Evolutionary conservation across 768 basidiomycete genomes (phyloP).

Genomic region (Suillus subaureus): DNA sequence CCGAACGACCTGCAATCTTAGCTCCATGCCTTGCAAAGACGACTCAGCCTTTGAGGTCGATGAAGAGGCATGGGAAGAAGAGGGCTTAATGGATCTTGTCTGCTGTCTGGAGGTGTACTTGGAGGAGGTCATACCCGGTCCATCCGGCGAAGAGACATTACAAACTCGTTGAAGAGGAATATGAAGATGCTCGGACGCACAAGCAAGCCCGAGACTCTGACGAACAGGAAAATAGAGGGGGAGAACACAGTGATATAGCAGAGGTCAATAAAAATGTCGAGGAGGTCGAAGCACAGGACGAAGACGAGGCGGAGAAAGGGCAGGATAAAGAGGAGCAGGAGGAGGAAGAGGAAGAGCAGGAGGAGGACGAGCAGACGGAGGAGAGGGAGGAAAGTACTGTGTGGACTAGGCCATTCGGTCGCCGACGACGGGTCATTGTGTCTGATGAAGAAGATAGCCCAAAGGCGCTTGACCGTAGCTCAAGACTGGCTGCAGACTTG

Average conservation of each 20-base stretch:
- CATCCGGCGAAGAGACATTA: neutral
- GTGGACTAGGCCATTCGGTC: neutral
- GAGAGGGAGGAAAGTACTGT: neutral
- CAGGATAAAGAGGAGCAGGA: neutral
- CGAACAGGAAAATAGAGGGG: neutral
- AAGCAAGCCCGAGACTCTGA: neutral
- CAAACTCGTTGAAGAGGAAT: neutral
- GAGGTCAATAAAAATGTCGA: neutral
- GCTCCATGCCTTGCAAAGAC: neutral
- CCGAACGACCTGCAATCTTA: constrained; percentile 5
- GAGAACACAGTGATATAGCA: neutral
- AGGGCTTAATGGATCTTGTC: neutral
- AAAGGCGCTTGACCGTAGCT: neutral
- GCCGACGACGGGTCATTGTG: neutral
- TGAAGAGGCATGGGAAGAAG: constrained; percentile 5
- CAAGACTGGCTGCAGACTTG: neutral
- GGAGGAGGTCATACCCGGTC: neutral
- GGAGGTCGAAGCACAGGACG: neutral
- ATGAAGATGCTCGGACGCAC: neutral
- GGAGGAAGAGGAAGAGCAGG: neutral
- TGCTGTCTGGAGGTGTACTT: constrained; percentile 1
- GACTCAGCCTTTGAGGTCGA: neutral
- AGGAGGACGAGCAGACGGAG: neutral
- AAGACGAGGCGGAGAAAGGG: neutral
- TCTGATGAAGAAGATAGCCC: neutral